phyloP scores from a whole-genome alignment of 768 basidiomycete genomes.

The Daedaleopsis nitida region DNA sequence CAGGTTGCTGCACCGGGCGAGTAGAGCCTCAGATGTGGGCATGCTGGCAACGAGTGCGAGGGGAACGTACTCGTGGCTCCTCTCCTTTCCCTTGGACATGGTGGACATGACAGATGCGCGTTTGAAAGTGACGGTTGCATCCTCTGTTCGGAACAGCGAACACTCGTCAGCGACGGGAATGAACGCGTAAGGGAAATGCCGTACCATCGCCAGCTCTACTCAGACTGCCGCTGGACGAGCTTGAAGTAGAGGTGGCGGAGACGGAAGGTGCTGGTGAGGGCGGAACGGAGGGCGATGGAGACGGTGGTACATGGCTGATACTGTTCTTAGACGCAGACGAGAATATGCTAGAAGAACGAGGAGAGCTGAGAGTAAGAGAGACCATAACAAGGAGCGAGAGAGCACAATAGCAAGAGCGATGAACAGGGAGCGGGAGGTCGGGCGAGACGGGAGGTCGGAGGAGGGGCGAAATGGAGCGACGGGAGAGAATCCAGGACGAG shows the following conservation, averaged over 20 bases:
- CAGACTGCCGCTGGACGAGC: constrained; percentile 52
- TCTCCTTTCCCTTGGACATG: constrained; percentile 53
- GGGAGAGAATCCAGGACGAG: constrained; percentile 21
- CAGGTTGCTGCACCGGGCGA: constrained; percentile 55
- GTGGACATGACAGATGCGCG: constrained; percentile 46
- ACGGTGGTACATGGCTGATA: constrained; percentile 26
- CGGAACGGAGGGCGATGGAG: constrained; percentile 27
- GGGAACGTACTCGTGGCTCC: constrained; percentile 67
- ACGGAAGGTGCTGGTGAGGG: constrained; percentile 29
- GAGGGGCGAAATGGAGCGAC: constrained; percentile 24
- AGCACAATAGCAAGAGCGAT: constrained; percentile 22
- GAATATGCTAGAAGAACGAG: constrained; percentile 25
- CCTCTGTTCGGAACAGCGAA: constrained; percentile 47
- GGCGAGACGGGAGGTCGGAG: neutral
- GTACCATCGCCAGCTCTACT: constrained; percentile 66
- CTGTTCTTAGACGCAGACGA: constrained; percentile 30
- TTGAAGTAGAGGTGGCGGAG: constrained; percentile 23
- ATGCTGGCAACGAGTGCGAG: constrained; percentile 23
- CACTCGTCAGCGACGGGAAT: constrained; percentile 15
- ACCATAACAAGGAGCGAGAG: constrained; percentile 28
- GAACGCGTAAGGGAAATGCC: constrained; percentile 19
- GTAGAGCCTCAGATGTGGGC: constrained; percentile 6
- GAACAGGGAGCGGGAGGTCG: constrained; percentile 10
- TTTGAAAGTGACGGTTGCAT: constrained; percentile 68
- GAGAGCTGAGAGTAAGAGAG: constrained; percentile 25